phyloP scores from a whole-genome alignment of 768 basidiomycete species.

The Lactarius evosmus region DNA sequence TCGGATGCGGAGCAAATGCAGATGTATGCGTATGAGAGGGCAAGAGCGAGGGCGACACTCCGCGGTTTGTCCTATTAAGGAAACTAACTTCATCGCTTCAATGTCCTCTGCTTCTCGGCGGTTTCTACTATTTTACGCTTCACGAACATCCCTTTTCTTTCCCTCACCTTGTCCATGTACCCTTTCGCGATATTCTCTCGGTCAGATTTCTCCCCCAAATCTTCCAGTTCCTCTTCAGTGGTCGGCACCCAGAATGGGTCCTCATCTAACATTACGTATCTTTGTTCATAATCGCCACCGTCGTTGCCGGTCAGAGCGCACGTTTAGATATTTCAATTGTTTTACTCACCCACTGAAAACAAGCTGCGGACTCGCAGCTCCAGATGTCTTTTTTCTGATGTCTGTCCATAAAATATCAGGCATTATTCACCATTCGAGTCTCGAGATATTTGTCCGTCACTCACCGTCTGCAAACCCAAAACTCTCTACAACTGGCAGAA shows the following conservation, averaged over 20 bases:
- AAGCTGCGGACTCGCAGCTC: slow-evolving; percentile 94
- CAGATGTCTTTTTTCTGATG: slow-evolving; percentile 93
- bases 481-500: slow-evolving; percentile 94
- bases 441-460: slow-evolving; percentile 30
- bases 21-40: neutral
- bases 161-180: slow-evolving; percentile 89
- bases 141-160: slow-evolving; percentile 93
- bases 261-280: slow-evolving; percentile 89
- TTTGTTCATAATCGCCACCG: slow-evolving; percentile 33
- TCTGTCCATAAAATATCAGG: slow-evolving; percentile 47
- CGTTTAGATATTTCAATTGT: neutral
- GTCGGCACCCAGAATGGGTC: slow-evolving; percentile 99
- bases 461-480: slow-evolving; percentile 96
- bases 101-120: slow-evolving; percentile 95
- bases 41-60: neutral
- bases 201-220: slow-evolving; percentile 95
- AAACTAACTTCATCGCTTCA: slow-evolving; percentile 42
- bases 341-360: slow-evolving; percentile 85
- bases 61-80: neutral
- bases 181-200: slow-evolving; percentile 87
- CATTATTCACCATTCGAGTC: neutral
- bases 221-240: slow-evolving; percentile 94
- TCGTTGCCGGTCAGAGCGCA: slow-evolving; percentile 26
- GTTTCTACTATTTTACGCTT: slow-evolving; percentile 92
- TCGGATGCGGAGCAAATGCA: slow-evolving; percentile 14